A percentile compares a stretch with the other conserved stretches of the same genome.
Conservation (phyloP, 2,329 filamentous ascomycete genomes). For the Colletotrichum tabaci region DNA sequence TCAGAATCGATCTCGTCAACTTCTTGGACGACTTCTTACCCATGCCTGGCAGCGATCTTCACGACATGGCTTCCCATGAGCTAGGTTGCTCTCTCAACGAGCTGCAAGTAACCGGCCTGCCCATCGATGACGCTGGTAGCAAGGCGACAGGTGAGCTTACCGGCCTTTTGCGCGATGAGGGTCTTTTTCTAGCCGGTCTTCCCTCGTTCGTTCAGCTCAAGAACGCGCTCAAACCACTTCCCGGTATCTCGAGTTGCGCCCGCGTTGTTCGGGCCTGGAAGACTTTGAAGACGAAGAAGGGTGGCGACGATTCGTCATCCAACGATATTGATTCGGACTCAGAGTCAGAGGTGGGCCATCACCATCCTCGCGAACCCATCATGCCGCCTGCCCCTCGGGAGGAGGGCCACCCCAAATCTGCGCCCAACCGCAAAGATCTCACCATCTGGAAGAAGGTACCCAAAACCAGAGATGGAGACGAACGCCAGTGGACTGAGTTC, state of each 20-base stretch:
- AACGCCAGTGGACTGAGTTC: conserved; percentile 66
- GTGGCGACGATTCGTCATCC: conserved; percentile 46
- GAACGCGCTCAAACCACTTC: conserved; percentile 57
- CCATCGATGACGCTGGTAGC: conserved; percentile 63
- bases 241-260: conserved; percentile 56
- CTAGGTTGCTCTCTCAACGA: conserved; percentile 68
- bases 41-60: conserved; percentile 63
- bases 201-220: conserved; percentile 60
- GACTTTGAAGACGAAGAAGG: conserved; percentile 45
- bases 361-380: conserved; percentile 50
- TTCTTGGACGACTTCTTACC: conserved; percentile 64
- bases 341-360: conserved; percentile 46
- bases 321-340: conserved; percentile 44
- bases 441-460: conserved; percentile 69
- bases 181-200: conserved; percentile 63
- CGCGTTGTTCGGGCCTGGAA: conserved; percentile 64
- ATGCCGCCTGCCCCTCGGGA: conserved; percentile 60
- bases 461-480: conserved; percentile 53
- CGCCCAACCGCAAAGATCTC: conserved; percentile 53
- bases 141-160: conserved; percentile 64
- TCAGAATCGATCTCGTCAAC: conserved; percentile 70
- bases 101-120: conserved; percentile 67
- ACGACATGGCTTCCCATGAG: conserved; percentile 68
- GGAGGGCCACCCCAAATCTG: conserved; percentile 59
- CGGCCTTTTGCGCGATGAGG: conserved; percentile 69